Evolutionary conservation across 805 yeast species (phyloP), one percentile per base, ranked within the genome.

Genomic region (Yamadazyma olivae): DNA sequence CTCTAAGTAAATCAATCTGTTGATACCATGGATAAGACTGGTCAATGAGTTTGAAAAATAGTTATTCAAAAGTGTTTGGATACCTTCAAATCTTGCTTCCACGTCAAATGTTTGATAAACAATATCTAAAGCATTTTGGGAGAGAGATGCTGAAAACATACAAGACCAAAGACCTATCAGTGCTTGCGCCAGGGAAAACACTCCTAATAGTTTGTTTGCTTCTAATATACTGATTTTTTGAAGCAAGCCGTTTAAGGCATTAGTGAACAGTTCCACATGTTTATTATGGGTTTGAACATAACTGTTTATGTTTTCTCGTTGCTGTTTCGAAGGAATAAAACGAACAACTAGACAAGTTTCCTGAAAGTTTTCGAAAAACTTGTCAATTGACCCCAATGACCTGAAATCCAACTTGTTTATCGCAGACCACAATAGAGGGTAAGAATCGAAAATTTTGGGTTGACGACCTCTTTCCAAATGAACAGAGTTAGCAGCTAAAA

Each of bases 121-220:
- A 15, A 87, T 68, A 43, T 82, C 82, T 5, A 84, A 71, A 1
- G 90, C 83, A 1, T 81, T 71, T 51, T 86, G 88, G 40, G 80
- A 82, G 3, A 82, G 57, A 13, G 74, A 67, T 0, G 89, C 77
- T 0, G 90, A 77, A 36, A 87, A 76, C 2, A 86, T 61, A 51
- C 86, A 79, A 1, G 88, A 71, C 86, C 95, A 83, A 38, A 84
- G 70, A 0, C 90, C 83, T n/a, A 56, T 53, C 32, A 82, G 64
- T 4, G 79, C 71, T 2, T 59, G 55, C 0, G 35, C 36, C n/a
- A 57, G 49, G 1, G 32, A 27, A 16, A 64, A 50, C 1, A 64
- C 45, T 3, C 37, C 36, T 26, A 49, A 46, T 16, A 67, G 43
- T 4, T 41, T 43, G 0, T 40, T 32, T 5, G 61, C 56, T 13